Conservation (phyloP, 1,139 yeast species). For the Pneumocystis sp. region DNA sequence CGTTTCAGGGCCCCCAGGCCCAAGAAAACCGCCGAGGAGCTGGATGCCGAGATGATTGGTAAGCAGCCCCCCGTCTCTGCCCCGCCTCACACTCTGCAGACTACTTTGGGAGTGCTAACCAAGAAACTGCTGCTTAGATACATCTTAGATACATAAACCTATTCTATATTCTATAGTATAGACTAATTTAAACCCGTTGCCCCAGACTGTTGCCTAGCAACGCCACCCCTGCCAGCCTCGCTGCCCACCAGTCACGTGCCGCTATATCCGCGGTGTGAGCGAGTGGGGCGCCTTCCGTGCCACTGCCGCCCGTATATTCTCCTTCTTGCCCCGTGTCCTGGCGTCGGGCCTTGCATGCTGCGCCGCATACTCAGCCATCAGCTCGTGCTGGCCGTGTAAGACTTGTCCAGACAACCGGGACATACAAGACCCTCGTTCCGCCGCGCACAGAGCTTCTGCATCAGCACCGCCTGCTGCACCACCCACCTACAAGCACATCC, state of each 20-base stretch:
- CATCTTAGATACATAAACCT: not conserved
- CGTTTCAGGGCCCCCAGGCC: conserved; percentile 17
- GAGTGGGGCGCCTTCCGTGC: too few species aligned
- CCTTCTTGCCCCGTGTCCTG: not conserved
- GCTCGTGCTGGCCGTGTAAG: not conserved
- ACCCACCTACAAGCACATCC: not conserved
- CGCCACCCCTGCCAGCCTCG: too few species aligned
- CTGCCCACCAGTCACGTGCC: too few species aligned
- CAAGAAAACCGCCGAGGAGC: conserved; percentile 71
- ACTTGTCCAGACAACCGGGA: not conserved
- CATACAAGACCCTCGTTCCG: not conserved
- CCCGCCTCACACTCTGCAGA: not conserved
- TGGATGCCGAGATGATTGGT: conserved; percentile 85
- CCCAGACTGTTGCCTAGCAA: too few species aligned
- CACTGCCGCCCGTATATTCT: not conserved
- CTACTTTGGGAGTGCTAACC: not conserved
- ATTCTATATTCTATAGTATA: not conserved
- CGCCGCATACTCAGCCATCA: not conserved
- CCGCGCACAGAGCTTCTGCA: not conserved
- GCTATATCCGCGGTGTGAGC: too few species aligned
- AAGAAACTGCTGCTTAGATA: not conserved
- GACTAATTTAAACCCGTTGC: not conserved
- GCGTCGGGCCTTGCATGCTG: not conserved
- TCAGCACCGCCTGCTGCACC: not conserved
- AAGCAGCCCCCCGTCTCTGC: conserved; percentile 21